A percentile compares a stretch with the other conserved stretches of the same genome.
Evolutionary conservation across 345 rosid species (phyloP).

Genomic region (Citrus inodora): DNA sequence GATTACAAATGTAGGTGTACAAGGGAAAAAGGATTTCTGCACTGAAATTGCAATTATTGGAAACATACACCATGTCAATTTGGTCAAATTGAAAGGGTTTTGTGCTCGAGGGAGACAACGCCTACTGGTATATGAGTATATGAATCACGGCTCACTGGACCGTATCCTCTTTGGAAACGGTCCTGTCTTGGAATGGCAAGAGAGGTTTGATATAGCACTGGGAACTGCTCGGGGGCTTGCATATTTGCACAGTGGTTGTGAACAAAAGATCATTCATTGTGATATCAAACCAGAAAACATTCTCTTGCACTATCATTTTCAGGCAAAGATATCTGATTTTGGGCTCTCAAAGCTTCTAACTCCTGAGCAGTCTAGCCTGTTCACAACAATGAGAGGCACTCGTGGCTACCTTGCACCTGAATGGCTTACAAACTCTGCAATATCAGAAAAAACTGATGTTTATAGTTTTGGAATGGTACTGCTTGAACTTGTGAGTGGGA

Average conservation of each 20-base stretch:
- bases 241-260: slow-evolving; percentile 70
- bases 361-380: slow-evolving; percentile 60
- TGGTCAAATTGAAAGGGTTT: slow-evolving; percentile 77
- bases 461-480: slow-evolving; percentile 88
- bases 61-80: slow-evolving; percentile 66
- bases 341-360: slow-evolving; percentile 68
- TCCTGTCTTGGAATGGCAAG: slow-evolving; percentile 69
- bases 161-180: slow-evolving; percentile 48
- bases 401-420: slow-evolving; percentile 85
- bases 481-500: slow-evolving; percentile 71
- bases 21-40: slow-evolving; percentile 73
- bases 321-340: slow-evolving; percentile 67
- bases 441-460: slow-evolving; percentile 77
- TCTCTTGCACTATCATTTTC: slow-evolving; percentile 61
- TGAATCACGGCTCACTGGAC: slow-evolving; percentile 68
- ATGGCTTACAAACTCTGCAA: slow-evolving; percentile 75
- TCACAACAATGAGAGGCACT: slow-evolving; percentile 86
- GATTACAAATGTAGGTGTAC: slow-evolving; percentile 53
- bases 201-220: slow-evolving; percentile 63
- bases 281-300: slow-evolving; percentile 80
- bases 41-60: slow-evolving; percentile 76
- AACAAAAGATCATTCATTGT: slow-evolving; percentile 67
- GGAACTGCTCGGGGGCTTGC: slow-evolving; percentile 81
- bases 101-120: slow-evolving; percentile 64
- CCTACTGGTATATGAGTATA: slow-evolving; percentile 70